These are phyloP conservation scores for Diplodia seriata DNA, from an alignment of 2,329 filamentous ascomycete species.

Conservation along the genomic window DNA sequence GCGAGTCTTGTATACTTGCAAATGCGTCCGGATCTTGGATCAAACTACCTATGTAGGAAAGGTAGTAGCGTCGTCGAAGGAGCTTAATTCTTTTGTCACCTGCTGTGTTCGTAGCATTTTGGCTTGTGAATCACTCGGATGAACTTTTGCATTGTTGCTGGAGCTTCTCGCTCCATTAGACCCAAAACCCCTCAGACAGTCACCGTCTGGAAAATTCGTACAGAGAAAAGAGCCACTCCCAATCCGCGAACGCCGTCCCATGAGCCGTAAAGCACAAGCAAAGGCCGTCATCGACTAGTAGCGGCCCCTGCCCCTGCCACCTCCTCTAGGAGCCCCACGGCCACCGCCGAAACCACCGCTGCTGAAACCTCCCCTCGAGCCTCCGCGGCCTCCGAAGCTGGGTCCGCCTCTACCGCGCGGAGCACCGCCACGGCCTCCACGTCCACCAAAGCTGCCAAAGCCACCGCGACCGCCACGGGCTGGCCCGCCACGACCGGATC, in stretches of 20 bases:
- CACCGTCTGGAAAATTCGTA: constrained; percentile 31
- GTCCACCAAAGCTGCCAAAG: constrained; percentile 57
- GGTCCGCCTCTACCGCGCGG: constrained; percentile 46
- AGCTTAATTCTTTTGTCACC: too few relatives aligned
- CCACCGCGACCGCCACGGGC: constrained; percentile 48
- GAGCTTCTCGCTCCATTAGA: constrained; percentile 22
- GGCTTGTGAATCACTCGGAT: neutral
- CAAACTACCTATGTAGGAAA: too few relatives aligned
- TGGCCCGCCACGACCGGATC: constrained; percentile 58
- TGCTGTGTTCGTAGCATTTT: too few relatives aligned
- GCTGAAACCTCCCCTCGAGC: constrained; percentile 44
- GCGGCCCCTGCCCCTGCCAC: constrained; percentile 35
- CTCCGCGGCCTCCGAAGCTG: constrained; percentile 56
- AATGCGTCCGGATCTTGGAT: too few relatives aligned
- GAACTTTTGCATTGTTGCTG: constrained; percentile 27
- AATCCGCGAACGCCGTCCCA: constrained; percentile 35
- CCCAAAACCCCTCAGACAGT: constrained; percentile 27
- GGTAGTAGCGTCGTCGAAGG: too few relatives aligned
- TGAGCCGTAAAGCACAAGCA: constrained; percentile 34
- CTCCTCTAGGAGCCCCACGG: constrained; percentile 37
- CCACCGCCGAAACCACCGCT: constrained; percentile 63
- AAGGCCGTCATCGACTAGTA: constrained; percentile 39
- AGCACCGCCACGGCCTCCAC: constrained; percentile 57
- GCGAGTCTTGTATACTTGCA: too few relatives aligned
- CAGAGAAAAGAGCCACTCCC: constrained; percentile 31